These are phyloP conservation scores for Acacia concinna DNA, from an alignment of 331 rosid species.

Conservation along the genomic window DNA sequence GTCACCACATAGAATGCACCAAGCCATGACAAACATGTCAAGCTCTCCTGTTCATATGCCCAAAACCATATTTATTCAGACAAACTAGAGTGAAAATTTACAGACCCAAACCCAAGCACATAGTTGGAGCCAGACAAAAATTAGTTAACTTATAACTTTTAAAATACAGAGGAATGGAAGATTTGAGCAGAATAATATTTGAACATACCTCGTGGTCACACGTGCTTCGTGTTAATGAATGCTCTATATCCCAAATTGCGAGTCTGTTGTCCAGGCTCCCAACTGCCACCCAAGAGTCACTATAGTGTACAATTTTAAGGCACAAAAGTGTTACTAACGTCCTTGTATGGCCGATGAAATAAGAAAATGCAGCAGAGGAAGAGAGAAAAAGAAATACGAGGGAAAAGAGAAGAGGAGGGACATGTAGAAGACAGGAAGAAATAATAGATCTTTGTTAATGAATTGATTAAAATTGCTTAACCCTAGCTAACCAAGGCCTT, in stretches of 20 bases:
- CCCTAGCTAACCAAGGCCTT: not conserved
- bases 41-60: slow-evolving; percentile 59
- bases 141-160: not conserved
- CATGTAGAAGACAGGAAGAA: not conserved
- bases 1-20: slow-evolving; percentile 65
- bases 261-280: slow-evolving; percentile 82
- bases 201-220: slow-evolving; percentile 79
- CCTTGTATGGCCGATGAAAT: not conserved
- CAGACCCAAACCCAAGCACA: not conserved
- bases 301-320: slow-evolving; percentile 38
- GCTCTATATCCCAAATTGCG: slow-evolving; percentile 79
- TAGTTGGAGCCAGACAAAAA: not conserved
- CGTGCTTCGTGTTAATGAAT: slow-evolving; percentile 56
- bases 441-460: not conserved
- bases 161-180: not conserved
- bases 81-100: not conserved
- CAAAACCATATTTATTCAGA: slow-evolving; percentile 21
- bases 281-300: slow-evolving; percentile 76
- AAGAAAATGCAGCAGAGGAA: not conserved
- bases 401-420: too few relatives aligned
- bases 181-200: slow-evolving; percentile 23
- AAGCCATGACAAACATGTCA: slow-evolving; percentile 79
- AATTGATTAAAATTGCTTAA: not conserved
- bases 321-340: slow-evolving; percentile 11
- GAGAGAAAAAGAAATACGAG: not conserved